phyloP scores from a whole-genome alignment of 2,329 filamentous ascomycete genomes.

The Fusarium sp. region DNA sequence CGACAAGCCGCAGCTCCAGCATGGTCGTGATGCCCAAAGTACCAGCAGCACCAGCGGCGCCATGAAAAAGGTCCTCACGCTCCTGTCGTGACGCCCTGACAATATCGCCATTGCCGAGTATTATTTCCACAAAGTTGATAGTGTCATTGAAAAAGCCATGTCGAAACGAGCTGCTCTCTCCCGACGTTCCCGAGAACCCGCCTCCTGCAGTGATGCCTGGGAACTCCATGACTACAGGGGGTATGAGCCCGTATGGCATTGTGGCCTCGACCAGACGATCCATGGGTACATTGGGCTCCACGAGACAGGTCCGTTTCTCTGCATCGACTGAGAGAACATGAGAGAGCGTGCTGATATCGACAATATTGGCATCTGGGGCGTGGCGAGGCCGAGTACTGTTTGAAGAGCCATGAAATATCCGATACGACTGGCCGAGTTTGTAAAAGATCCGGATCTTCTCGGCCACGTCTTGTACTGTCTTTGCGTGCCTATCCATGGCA shows the following conservation, averaged over 20 bases:
- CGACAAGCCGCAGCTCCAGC: conserved; percentile 66
- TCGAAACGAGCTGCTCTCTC: conserved; percentile 74
- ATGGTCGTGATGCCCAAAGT: conserved; percentile 70
- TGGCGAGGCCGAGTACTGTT: conserved; percentile 72
- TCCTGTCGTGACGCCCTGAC: conserved; percentile 59
- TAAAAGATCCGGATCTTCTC: conserved; percentile 57
- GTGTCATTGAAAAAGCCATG: conserved; percentile 74
- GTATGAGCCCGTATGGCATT: conserved; percentile 63
- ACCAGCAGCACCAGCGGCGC: conserved; percentile 68
- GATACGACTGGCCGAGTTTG: conserved; percentile 65
- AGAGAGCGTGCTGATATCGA: conserved; percentile 41
- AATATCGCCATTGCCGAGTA: conserved; percentile 68
- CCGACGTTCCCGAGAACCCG: conserved; percentile 73
- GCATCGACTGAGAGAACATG: conserved; percentile 31
- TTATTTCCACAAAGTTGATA: conserved; percentile 70
- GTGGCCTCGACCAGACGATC: conserved; percentile 70
- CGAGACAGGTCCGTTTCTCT: conserved; percentile 48
- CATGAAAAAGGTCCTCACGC: conserved; percentile 66
- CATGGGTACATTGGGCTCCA: conserved; percentile 78
- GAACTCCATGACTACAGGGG: conserved; percentile 78
- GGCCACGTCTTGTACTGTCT: conserved; percentile 57
- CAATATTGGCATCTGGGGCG: conserved; percentile 25
- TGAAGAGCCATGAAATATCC: conserved; percentile 78
- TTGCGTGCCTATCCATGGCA: conserved; percentile 60
- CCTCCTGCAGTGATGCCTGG: conserved; percentile 76